A percentile compares a stretch with the other conserved stretches of the same genome.
Conservation (phyloP, 2,329 filamentous ascomycete species). For the Phaeosphaeriaceae sp. region DNA sequence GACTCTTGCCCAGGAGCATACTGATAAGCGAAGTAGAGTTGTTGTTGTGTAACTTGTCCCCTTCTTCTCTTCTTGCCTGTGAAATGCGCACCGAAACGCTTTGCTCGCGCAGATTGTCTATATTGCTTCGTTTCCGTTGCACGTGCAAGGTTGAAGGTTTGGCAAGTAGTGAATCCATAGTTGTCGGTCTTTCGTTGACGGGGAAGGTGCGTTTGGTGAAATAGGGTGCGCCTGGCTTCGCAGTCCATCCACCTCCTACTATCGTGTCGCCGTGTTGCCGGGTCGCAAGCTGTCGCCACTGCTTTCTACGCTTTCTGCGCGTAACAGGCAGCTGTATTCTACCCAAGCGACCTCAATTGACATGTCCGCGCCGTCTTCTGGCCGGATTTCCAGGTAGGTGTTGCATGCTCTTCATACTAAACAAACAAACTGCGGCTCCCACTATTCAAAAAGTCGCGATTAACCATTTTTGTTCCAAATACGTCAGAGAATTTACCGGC, state of each 20-base stretch:
- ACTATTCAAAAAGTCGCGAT: slow-evolving; percentile 1
- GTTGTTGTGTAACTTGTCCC: slow-evolving; percentile 26
- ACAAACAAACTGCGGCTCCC: slow-evolving; percentile 6
- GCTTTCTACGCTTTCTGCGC: too few relatives aligned
- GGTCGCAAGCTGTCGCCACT: too few relatives aligned
- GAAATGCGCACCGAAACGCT: slow-evolving; percentile 42
- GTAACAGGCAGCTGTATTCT: too few relatives aligned
- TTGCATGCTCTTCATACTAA: neutral
- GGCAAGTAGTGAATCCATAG: slow-evolving; percentile 33
- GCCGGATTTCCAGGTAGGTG: neutral
- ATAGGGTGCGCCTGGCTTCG: neutral
- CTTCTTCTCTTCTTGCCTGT: slow-evolving; percentile 36
- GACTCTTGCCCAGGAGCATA: slow-evolving; percentile 92
- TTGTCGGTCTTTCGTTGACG: slow-evolving; percentile 10
- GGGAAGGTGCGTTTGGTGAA: slow-evolving; percentile 2
- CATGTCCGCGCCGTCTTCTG: neutral
- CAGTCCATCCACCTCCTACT: neutral
- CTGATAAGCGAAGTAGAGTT: slow-evolving; percentile 17
- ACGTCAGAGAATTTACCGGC: slow-evolving; percentile 2
- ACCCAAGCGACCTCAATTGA: neutral
- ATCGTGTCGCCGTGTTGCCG: neutral
- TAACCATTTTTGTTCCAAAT: slow-evolving; percentile 1
- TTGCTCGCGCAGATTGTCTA: slow-evolving; percentile 33
- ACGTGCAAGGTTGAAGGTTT: slow-evolving; percentile 34
- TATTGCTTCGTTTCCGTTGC: slow-evolving; percentile 37